phyloP scores from a whole-genome alignment of 2,329 filamentous ascomycete species.

The Exophiala mesophila region DNA sequence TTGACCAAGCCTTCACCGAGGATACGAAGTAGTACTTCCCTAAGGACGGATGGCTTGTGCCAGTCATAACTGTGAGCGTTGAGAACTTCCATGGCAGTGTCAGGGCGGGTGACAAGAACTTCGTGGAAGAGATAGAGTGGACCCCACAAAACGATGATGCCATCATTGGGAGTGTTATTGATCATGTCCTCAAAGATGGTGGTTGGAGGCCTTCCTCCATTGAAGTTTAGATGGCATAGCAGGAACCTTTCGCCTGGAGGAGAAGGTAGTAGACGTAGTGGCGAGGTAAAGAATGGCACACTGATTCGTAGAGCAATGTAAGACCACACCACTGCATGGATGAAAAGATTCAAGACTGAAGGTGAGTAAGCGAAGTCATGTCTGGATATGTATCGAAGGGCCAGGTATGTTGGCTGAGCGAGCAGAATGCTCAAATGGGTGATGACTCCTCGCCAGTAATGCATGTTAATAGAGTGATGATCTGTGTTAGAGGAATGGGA shows the following conservation, averaged over 20 bases:
- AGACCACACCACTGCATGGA: conserved; percentile 5
- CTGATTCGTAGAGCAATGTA: conserved; percentile 2
- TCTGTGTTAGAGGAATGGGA: too few species aligned
- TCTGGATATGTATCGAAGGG: not conserved
- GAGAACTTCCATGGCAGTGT: conserved; percentile 48
- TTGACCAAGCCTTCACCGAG: conserved; percentile 49
- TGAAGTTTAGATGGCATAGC: conserved; percentile 6
- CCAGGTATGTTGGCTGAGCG: conserved; percentile 5
- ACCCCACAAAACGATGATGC: conserved; percentile 7
- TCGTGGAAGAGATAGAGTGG: conserved; percentile 4
- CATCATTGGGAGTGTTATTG: conserved; percentile 11
- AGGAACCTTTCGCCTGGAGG: conserved; percentile 7
- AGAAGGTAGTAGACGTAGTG: conserved; percentile 8
- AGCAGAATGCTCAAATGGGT: conserved; percentile 5
- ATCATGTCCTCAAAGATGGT: conserved; percentile 2
- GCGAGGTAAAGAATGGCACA: conserved; percentile 8
- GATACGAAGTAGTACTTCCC: conserved; percentile 44
- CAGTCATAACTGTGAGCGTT: conserved; percentile 52
- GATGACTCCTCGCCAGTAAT: conserved; percentile 9
- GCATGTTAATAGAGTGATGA: conserved; percentile 3
- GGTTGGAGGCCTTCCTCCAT: conserved; percentile 1
- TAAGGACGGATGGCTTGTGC: conserved; percentile 44
- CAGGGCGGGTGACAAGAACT: conserved; percentile 7
- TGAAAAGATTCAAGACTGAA: not conserved
- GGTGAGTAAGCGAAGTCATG: not conserved